Evolutionary conservation across 1,284 basidiomycete species (phyloP).

Genomic region (Golubevia sp.): DNA sequence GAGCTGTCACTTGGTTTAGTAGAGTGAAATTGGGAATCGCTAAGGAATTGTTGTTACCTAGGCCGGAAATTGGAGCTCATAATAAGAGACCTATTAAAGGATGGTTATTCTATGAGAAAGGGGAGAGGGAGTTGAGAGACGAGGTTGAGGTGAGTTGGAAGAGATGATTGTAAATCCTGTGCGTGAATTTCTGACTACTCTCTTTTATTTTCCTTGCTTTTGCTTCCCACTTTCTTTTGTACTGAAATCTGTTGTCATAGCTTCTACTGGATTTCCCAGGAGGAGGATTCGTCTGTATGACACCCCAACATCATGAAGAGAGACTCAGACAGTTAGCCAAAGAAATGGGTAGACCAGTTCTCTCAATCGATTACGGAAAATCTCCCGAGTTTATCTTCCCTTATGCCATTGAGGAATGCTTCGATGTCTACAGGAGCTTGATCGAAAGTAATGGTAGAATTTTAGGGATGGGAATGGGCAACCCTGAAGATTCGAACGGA

Average conservation of each 20-base stretch:
- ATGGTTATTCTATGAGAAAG: constrained; percentile 44
- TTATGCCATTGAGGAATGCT: constrained; percentile 90
- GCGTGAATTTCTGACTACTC: neutral
- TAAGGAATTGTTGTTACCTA: constrained; percentile 77
- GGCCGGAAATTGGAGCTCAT: constrained; percentile 66
- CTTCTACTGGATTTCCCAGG: constrained; percentile 77
- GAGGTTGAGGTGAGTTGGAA: constrained; percentile 21
- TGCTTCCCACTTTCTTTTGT: neutral
- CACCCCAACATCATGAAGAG: constrained; percentile 92
- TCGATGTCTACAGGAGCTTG: constrained; percentile 82
- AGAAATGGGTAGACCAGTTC: constrained; percentile 76
- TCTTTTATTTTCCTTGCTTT: neutral
- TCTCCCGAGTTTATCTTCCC: constrained; percentile 81
- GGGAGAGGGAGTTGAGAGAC: constrained; percentile 29
- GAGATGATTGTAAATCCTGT: neutral
- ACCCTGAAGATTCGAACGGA: neutral
- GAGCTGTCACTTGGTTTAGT: constrained; percentile 70
- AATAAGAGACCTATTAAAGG: constrained; percentile 36
- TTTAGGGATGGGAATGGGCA: constrained; percentile 72
- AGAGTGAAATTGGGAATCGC: constrained; percentile 70
- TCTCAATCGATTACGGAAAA: constrained; percentile 92
- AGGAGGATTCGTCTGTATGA: constrained; percentile 95
- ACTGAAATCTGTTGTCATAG: no score
- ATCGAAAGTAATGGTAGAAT: constrained; percentile 77
- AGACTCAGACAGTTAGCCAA: constrained; percentile 84